Base-by-base conservation (phyloP, 805 yeast genomes). In the Vanderwaltozyma yarrowii region DNA sequence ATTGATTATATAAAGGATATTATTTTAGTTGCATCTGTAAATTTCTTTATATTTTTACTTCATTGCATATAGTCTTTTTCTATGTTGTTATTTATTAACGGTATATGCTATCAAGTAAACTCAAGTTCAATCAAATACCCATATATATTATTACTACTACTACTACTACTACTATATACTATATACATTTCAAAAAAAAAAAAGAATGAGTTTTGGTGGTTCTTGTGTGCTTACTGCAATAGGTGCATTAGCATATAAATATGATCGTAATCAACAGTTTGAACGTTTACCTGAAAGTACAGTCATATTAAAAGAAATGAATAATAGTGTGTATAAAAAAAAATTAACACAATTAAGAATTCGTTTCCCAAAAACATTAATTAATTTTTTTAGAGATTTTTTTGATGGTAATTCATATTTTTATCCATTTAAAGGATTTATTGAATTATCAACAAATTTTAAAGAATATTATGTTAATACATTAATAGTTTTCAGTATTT, bases 161-260 rank as follows among this genome's bases (percentile, higher is more conserved):
- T n/a, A n/a, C n/a, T n/a, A n/a, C n/a, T n/a, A n/a, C n/a, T n/a
- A n/a, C n/a, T n/a, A n/a, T n/a, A n/a, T n/a, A n/a, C n/a, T n/a
- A n/a, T n/a, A n/a, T n/a, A n/a, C n/a, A n/a, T n/a, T n/a, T n/a
- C n/a, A n/a, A n/a, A n/a, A n/a, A n/a, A n/a, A n/a, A n/a, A n/a
- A n/a, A n/a, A n/a, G n/a, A n/a, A 58, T 58, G 63, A 55, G 61
- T 46, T 48, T 58, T 25, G 47, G 49, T n/a, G 56, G 54, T 15
- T 46, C 59, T n/a, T 43, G 57, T 30, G 29, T 48, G 7, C 35
- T 56, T 17, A 47, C 61, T 12, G 61, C 52, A 10, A 33, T 56
- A 20, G 61, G 61, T 13, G 61, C 52, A 10, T 30, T 53, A 10
- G 40, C 44, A 8, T 53, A 51, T 39, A 56, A 56, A 30, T 54